These are phyloP conservation scores for Microcera coccophila DNA, from an alignment of 2,329 filamentous ascomycete species.

Conservation along the genomic window DNA sequence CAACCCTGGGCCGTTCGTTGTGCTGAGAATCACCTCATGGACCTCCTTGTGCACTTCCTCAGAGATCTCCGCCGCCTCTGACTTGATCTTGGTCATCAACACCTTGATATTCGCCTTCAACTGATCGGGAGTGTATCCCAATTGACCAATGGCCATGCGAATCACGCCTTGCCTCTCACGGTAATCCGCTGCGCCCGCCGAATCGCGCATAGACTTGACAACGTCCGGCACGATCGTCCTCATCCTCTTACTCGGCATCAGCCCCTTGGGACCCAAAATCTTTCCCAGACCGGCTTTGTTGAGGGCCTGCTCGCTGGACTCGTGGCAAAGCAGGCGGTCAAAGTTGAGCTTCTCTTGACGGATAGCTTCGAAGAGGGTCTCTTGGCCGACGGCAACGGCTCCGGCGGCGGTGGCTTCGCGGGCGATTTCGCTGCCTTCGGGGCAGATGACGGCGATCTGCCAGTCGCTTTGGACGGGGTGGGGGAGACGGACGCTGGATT, in stretches of 20 bases:
- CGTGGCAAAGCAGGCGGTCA: conserved; percentile 84
- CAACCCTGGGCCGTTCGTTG: conserved; percentile 82
- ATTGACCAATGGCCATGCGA: conserved; percentile 83
- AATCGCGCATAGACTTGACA: conserved; percentile 67
- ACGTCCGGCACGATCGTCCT: conserved; percentile 87
- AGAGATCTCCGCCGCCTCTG: conserved; percentile 69
- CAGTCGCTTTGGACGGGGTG: conserved; percentile 86
- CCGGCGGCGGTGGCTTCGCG: conserved; percentile 72
- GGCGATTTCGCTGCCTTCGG: conserved; percentile 71
- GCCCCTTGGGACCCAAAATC: conserved; percentile 78
- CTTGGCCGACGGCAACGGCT: conserved; percentile 79
- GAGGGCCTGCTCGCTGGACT: conserved; percentile 70
- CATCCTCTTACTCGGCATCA: conserved; percentile 88
- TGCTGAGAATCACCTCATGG: conserved; percentile 72
- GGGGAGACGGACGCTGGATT: conserved; percentile 82
- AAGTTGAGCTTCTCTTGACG: conserved; percentile 74
- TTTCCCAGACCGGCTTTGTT: conserved; percentile 77
- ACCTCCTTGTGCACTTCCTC: conserved; percentile 44
- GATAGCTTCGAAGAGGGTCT: conserved; percentile 77
- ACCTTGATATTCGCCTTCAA: conserved; percentile 78
- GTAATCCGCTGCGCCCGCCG: conserved; percentile 82
- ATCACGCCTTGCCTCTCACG: conserved; percentile 81
- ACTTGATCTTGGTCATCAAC: conserved; percentile 72
- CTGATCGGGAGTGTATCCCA: conserved; percentile 84
- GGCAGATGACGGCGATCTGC: conserved; percentile 84